Conservation (phyloP, 2,329 filamentous ascomycete species). For the Cladosporium austrohemisphaericum region DNA sequence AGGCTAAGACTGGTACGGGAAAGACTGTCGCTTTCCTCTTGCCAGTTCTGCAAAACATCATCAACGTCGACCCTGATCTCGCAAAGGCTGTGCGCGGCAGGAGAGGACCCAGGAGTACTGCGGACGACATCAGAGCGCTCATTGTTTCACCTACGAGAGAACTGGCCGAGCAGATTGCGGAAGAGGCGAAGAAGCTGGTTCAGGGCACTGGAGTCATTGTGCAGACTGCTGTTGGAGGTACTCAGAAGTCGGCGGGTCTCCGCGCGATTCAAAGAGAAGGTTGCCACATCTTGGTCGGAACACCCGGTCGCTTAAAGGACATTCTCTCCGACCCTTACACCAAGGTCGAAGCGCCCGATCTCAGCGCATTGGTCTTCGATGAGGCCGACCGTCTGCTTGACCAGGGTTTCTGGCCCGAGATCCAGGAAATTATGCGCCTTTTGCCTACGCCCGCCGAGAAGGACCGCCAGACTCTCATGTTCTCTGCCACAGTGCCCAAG, state of each 20-base stretch:
- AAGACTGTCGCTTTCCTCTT: constrained; percentile 94
- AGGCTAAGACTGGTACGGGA: constrained; percentile 94
- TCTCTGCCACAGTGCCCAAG: constrained; percentile 86
- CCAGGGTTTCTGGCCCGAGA: constrained; percentile 50
- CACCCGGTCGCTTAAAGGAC: constrained; percentile 83
- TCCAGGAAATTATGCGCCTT: constrained; percentile 44
- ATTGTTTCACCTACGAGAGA: constrained; percentile 62
- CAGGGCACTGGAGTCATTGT: constrained; percentile 63
- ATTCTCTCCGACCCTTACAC: constrained; percentile 64
- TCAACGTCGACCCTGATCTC: constrained; percentile 60
- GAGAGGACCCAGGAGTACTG: constrained; percentile 48
- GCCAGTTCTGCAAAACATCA: constrained; percentile 76
- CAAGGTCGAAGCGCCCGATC: constrained; percentile 60
- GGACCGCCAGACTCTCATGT: constrained; percentile 85
- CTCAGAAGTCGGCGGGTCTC: constrained; percentile 68
- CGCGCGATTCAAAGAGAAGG: constrained; percentile 65
- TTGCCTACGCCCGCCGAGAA: constrained; percentile 62
- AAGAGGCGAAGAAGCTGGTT: constrained; percentile 68
- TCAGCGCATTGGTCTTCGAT: constrained; percentile 60
- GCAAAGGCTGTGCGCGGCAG: constrained; percentile 44
- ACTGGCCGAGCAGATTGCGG: constrained; percentile 61
- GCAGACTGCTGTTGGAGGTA: constrained; percentile 86
- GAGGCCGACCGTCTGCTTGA: constrained; percentile 67
- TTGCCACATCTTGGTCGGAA: constrained; percentile 86
- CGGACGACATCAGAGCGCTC: constrained; percentile 56